Evolutionary conservation across 257 asterid species (phyloP).

Genomic region (Solanum etuberosum): DNA sequence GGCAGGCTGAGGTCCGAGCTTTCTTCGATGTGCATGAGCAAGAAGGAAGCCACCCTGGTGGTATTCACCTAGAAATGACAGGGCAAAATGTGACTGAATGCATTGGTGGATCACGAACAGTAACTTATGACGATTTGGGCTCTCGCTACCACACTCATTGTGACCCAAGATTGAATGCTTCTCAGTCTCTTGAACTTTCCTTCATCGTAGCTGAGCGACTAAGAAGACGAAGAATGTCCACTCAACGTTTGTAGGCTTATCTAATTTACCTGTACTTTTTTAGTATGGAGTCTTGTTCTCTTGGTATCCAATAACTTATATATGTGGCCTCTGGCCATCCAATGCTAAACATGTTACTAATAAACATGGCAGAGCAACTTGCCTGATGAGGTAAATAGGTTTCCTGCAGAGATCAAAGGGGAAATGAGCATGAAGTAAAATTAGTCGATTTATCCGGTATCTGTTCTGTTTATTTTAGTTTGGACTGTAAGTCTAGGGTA

Average conservation of each 20-base stretch:
- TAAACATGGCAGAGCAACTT: background rate
- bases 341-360: background rate
- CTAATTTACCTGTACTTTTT: background rate
- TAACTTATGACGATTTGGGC: conserved; percentile 61
- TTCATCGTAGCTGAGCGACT: conserved; percentile 61
- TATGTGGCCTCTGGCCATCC: background rate
- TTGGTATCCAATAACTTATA: background rate
- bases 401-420: background rate
- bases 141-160: conserved; percentile 86
- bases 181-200: conserved; percentile 77
- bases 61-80: conserved; percentile 78
- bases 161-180: conserved; percentile 71
- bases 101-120: conserved; percentile 77
- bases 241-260: conserved; percentile 23
- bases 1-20: conserved; percentile 68
- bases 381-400: background rate
- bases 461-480: background rate
- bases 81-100: conserved; percentile 87
- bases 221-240: conserved; percentile 51
- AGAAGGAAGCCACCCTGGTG: conserved; percentile 85
- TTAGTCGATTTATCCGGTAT: background rate
- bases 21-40: conserved; percentile 92
- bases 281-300: background rate
- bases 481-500: background rate
- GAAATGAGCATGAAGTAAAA: background rate